These are phyloP conservation scores for Termitomyces bulborhizus DNA, from an alignment of 768 basidiomycete species.

Conservation along the genomic window DNA sequence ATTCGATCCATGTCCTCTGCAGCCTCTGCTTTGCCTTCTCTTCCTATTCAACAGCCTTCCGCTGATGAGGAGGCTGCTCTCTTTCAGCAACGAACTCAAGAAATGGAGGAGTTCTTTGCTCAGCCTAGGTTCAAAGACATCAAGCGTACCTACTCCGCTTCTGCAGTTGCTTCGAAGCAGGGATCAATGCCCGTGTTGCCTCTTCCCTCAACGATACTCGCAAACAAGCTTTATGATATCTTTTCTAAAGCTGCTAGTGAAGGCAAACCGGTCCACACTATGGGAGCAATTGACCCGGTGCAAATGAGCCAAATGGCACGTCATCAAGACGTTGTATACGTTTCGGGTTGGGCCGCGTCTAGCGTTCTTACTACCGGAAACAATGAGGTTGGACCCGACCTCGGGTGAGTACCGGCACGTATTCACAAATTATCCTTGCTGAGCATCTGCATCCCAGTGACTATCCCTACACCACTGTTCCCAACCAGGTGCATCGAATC, in stretches of 20 bases:
- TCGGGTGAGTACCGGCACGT: constrained; percentile 55
- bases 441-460: constrained; percentile 42
- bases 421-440: neutral
- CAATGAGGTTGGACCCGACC: constrained; percentile 90
- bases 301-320: constrained; percentile 94
- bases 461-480: constrained; percentile 94
- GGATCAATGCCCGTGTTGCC: constrained; percentile 79
- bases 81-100: constrained; percentile 56
- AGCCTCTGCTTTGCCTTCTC: constrained; percentile 27
- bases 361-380: constrained; percentile 84
- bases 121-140: constrained; percentile 68
- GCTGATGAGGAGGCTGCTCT: constrained; percentile 47
- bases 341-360: constrained; percentile 90
- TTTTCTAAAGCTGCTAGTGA: constrained; percentile 58
- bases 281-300: constrained; percentile 91
- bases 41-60: constrained; percentile 57
- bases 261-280: constrained; percentile 75
- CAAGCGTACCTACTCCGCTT: constrained; percentile 75
- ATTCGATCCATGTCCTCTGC: constrained; percentile 36
- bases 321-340: constrained; percentile 81
- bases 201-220: constrained; percentile 68
- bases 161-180: constrained; percentile 81
- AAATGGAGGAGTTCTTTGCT: constrained; percentile 68
- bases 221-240: constrained; percentile 76
- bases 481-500: constrained; percentile 89